Evolutionary conservation across 2,329 filamentous ascomycete species (phyloP).

Genomic region (Exserohilum rostratum): DNA sequence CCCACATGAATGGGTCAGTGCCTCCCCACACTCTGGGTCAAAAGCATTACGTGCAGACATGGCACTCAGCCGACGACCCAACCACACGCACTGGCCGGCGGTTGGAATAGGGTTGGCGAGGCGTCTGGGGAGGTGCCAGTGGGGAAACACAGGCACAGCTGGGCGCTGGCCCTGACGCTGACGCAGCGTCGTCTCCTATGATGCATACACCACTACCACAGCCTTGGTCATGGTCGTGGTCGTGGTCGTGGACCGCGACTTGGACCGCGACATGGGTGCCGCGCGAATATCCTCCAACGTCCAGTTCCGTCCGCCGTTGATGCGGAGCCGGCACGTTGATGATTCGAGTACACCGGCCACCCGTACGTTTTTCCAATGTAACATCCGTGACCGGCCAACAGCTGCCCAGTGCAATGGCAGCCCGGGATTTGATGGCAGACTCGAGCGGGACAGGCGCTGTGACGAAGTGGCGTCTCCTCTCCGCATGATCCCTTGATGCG

Average conservation of each 20-base stretch:
- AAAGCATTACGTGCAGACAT: constrained; percentile 9
- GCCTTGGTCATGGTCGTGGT: background rate
- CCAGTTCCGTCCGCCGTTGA: background rate
- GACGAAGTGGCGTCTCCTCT: constrained; percentile 23
- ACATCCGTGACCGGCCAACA: constrained; percentile 6
- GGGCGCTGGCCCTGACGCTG: constrained; percentile 1
- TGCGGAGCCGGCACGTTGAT: background rate
- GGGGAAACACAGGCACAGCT: constrained; percentile 1
- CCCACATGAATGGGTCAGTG: constrained; percentile 9
- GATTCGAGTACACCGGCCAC: constrained; percentile 6
- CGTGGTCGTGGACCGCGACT: too few species aligned
- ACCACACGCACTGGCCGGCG: background rate
- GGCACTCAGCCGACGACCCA: background rate
- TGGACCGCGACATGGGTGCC: background rate
- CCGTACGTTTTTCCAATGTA: background rate
- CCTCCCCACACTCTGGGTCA: constrained; percentile 12
- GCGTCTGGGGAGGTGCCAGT: constrained; percentile 8
- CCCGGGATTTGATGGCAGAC: constrained; percentile 8
- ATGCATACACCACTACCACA: background rate
- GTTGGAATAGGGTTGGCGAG: constrained; percentile 6
- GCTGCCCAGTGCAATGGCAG: constrained; percentile 8
- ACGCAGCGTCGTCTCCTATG: background rate
- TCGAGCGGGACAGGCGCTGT: constrained; percentile 12
- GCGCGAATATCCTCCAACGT: background rate
- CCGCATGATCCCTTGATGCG: constrained; percentile 21